Evolutionary conservation across 148 eudicot genomes (phyloP), one percentile per base, ranked within the genome.

Genomic region (Arctostaphylos glauca): DNA sequence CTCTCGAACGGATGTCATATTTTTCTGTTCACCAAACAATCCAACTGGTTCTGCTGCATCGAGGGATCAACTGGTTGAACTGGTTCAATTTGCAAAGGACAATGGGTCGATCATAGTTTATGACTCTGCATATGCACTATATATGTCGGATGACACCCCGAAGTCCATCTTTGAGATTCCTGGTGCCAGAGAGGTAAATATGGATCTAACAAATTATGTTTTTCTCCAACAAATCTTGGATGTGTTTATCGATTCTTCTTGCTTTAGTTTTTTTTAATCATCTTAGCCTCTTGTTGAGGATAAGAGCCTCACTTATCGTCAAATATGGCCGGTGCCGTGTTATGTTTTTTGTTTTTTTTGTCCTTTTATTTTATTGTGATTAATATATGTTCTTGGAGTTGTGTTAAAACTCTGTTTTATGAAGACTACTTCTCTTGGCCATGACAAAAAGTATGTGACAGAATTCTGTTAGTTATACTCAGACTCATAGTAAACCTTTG

Each of bases 181-280:
- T 58, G 97, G 96, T 9, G 97, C 98, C 52, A 89, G 83, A 58
- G 87, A 94, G 94, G 97, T 90, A 84, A 96, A 95, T 59, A 86
- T 96, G 94, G 99, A 98, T 66, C 97, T 92, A 88, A 93, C 98
- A 19, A 93, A 91, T 76, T 90, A 91, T 68, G 94, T 94, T 7
- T 91, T 94, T 7, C 92, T 7, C 92, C 98, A 5, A 96, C 98
- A 62, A 97, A 98, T 43, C 91, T 97, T 79, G 98, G 96, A 94
- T 81, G 98, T 96, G 81, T 97, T 96, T 12, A 93, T 92, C 18
- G 98, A 96, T 76, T 97, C 94, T 88, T 97, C 98, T 81, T 94
- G 93, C 31, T 83, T 94, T 23, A 89, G 98, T 60, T 60, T n/a
- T 60, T n/a, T 21, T 60, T 25, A 7, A 59, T n/a, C 67, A n/a